Percentiles rank a stretch among this genome's conserved stretches.
Conservation (phyloP, 495 filamentous ascomycete genomes). For the Penicillium cosmopolitanum region DNA sequence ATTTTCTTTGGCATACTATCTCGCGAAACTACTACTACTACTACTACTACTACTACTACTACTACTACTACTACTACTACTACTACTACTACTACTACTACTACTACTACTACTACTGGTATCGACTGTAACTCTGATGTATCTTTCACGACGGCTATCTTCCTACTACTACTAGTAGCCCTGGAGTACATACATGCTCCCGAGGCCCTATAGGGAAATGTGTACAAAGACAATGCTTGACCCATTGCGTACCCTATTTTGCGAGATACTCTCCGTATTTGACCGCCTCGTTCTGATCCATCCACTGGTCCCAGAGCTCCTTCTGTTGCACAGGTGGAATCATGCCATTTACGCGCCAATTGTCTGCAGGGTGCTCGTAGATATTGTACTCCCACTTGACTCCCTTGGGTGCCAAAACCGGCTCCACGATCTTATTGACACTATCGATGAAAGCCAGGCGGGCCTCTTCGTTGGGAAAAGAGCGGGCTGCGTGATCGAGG, state of each 20-base stretch:
- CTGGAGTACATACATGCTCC: too few species aligned
- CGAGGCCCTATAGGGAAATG: too few species aligned
- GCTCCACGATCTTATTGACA: neutral
- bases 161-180: too few species aligned
- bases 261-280: neutral
- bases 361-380: neutral
- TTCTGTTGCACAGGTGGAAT: neutral
- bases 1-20: neutral
- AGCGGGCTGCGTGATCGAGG: neutral
- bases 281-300: neutral
- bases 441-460: neutral
- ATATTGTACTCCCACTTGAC: slow-evolving; percentile 1
- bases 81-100: too few species aligned
- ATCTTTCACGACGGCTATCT: too few species aligned
- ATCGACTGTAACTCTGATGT: too few species aligned
- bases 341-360: neutral
- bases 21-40: too few species aligned
- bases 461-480: neutral
- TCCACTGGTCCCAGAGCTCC: neutral
- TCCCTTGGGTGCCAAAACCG: neutral
- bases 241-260: too few species aligned
- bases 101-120: too few species aligned
- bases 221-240: too few species aligned
- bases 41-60: too few species aligned
- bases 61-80: too few species aligned